Base-by-base conservation (phyloP, 805 yeast species). In the Brettanomyces sp. region DNA sequence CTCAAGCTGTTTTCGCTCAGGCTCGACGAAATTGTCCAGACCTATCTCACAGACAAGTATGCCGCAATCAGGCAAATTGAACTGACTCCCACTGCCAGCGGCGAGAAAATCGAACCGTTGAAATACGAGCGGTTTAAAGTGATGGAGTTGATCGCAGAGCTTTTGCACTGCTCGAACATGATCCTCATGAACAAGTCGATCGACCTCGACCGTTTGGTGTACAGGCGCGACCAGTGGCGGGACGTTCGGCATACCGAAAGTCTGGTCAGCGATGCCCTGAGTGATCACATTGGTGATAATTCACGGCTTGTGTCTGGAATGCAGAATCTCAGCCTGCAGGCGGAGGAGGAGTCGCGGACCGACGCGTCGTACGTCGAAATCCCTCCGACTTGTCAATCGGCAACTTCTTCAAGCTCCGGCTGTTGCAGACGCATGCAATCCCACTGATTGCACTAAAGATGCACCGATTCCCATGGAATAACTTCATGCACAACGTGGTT, bases 91-190 rank as follows among this genome's bases (percentile, higher is more conserved):
- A 83, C 84, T 46, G 80, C 88, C 24, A 68, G 81, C 43, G 86
- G 88, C 13, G 59, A 66, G 22, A 28, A 48, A 2, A 73, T 75
- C 53, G 82, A 80, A 53, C 89, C 93, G 0, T 67, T 93, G 34
- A 99, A 99, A 0, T 86, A 89, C 59, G 95, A 91, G 55, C 73
- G 90, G 49, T 90, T 93, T 65, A 86, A 89, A 58, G 75, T 91
- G 8, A 81, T 95, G 55, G 99, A 93, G 65, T 66, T 93, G 47
- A 77, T 93, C 35, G 99, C 99, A 0, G 99, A 93, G 60, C 70
- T 93, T 25, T 67, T 93, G 47, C 99, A 93, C 64, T 93, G 99
- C 59, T 88, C 96, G 22, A 93, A 93, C 66, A 93, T 93, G 98
- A 82, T 82, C 2, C 70, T 90, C 22, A 74, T 93, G 62, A 93